These are phyloP conservation scores for Oenanthe javanica DNA, from an alignment of 140 eudicot genomes.

Conservation along the genomic window DNA sequence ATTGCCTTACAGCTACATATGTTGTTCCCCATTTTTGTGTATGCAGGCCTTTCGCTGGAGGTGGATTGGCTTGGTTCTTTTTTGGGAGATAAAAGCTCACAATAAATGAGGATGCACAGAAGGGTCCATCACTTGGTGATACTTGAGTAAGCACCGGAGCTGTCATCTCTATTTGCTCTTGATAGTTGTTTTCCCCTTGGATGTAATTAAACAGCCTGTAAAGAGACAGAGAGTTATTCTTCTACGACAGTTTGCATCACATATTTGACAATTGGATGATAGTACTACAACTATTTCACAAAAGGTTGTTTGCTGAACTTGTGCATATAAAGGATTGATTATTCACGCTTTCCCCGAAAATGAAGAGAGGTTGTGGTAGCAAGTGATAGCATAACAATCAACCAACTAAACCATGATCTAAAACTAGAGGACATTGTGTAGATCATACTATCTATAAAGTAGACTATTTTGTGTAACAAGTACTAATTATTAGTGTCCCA, in stretches of 20 bases:
- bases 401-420: neutral
- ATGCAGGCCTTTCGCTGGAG: conserved; percentile 66
- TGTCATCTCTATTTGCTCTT: conserved; percentile 72
- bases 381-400: neutral
- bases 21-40: conserved; percentile 62
- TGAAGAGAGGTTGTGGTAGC: neutral
- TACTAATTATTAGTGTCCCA: neutral
- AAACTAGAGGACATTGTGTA: neutral
- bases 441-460: neutral
- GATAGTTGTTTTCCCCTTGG: conserved; percentile 63
- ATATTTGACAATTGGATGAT: neutral
- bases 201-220: conserved; percentile 78
- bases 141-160: conserved; percentile 82
- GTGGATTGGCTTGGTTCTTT: conserved; percentile 75
- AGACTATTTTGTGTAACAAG: neutral
- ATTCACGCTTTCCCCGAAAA: neutral
- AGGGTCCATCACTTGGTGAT: conserved; percentile 87
- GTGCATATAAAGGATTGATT: neutral
- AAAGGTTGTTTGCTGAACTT: neutral
- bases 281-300: neutral
- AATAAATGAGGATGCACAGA: conserved; percentile 65
- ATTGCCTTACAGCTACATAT: conserved; percentile 73
- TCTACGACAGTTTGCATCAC: neutral
- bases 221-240: neutral
- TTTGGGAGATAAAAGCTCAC: conserved; percentile 82